Conservation (phyloP, 2,329 filamentous ascomycete species). For the Pseudopyricularia cyperi region DNA sequence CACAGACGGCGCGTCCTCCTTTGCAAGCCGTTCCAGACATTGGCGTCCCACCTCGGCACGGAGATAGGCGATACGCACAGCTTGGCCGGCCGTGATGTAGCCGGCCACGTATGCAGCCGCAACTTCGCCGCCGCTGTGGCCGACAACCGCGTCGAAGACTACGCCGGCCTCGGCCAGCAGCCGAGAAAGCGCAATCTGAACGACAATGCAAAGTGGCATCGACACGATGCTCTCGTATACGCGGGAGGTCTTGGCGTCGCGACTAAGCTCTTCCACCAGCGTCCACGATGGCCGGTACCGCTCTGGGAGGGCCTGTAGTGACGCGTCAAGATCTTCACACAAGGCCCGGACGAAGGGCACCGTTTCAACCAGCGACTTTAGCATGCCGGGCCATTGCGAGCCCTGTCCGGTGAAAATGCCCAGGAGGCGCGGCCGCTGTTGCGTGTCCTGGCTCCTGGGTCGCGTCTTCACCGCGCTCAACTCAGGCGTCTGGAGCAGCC, state of each 20-base stretch:
- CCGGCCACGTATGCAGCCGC: constrained; percentile 18
- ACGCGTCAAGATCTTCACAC: constrained; percentile 15
- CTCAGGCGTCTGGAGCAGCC: not conserved
- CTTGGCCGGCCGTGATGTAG: constrained; percentile 19
- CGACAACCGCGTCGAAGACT: constrained; percentile 12
- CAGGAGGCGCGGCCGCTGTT: constrained; percentile 11
- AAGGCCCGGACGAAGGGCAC: not conserved
- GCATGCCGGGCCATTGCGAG: constrained; percentile 7
- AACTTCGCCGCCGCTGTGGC: constrained; percentile 24
- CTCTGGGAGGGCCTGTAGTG: not conserved
- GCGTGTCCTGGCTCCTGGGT: not conserved
- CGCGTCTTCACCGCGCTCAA: not conserved
- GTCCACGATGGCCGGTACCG: constrained; percentile 17
- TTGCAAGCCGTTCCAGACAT: too few relatives aligned
- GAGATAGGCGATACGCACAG: constrained; percentile 27
- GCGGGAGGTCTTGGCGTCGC: constrained; percentile 21
- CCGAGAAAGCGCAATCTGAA: constrained; percentile 17
- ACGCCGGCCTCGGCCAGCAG: constrained; percentile 14
- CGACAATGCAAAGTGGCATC: constrained; percentile 16
- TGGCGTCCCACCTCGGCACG: too few relatives aligned
- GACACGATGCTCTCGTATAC: too few relatives aligned
- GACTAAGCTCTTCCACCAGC: constrained; percentile 22
- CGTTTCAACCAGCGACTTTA: not conserved
- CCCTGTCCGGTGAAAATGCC: constrained; percentile 23
- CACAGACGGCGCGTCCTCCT: constrained; percentile 15